A percentile compares a stretch with the other conserved stretches of the same genome.
These are phyloP conservation scores for Lolium perenne DNA, from an alignment of 176 grass and related monocot species.

Conservation along the genomic window DNA sequence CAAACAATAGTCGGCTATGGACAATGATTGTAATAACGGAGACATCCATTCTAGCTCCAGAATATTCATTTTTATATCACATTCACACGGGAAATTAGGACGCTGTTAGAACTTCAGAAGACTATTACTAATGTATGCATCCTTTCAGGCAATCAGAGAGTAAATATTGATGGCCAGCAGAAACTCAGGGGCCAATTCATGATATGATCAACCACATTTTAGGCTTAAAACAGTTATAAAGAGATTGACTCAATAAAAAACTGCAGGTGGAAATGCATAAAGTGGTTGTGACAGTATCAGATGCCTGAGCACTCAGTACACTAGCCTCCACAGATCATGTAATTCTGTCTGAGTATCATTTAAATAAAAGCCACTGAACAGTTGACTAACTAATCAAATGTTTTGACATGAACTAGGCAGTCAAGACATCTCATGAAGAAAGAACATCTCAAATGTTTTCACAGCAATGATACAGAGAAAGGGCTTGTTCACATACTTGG, in stretches of 20 bases:
- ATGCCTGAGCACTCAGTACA: conserved; percentile 23
- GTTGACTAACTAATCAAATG: not conserved
- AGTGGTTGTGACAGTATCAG: not conserved
- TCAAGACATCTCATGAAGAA: conserved; percentile 28
- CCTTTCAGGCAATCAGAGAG: not conserved
- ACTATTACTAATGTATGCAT: conserved; percentile 25
- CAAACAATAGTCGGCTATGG: conserved; percentile 6
- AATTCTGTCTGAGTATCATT: conserved; percentile 14
- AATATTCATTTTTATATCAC: not conserved
- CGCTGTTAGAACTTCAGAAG: not conserved
- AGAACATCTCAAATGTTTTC: conserved; percentile 7
- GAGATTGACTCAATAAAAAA: not conserved
- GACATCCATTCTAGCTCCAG: not conserved
- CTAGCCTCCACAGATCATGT: conserved; percentile 14
- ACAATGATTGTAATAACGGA: conserved; percentile 15
- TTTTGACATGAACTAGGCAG: conserved; percentile 14
- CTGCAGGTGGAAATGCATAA: not conserved
- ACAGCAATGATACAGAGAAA: not conserved
- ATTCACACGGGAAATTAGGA: not conserved
- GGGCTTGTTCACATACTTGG: conserved; percentile 64
- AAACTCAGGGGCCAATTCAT: not conserved
- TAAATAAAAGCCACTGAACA: not conserved
- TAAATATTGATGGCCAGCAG: not conserved
- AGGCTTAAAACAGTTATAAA: conserved; percentile 5
- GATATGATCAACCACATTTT: not conserved